phyloP scores from a whole-genome alignment of 2,329 filamentous ascomycete genomes.

The Malbranchea cinnamomea region DNA sequence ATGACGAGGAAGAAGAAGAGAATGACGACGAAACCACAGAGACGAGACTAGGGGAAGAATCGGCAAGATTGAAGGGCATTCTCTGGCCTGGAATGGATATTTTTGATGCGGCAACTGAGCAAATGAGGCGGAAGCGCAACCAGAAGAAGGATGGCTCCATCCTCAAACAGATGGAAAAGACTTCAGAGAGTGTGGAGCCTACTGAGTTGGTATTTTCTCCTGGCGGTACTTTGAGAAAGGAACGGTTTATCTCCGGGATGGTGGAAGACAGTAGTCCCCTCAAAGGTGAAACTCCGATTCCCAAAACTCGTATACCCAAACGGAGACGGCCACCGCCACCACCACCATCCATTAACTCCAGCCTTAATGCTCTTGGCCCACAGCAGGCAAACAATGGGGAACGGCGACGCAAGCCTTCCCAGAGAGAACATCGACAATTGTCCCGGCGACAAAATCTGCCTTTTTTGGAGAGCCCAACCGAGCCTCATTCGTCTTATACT shows the following conservation, averaged over 20 bases:
- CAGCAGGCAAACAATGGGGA: constrained; percentile 16
- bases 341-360: constrained; percentile 19
- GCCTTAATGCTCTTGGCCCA: constrained; percentile 13
- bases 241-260: constrained; percentile 33
- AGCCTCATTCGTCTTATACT: constrained; percentile 10
- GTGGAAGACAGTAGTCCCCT: constrained; percentile 33
- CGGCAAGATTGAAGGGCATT: constrained; percentile 31
- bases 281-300: constrained; percentile 30
- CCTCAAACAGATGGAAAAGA: constrained; percentile 31
- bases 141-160: constrained; percentile 35
- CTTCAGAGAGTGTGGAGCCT: constrained; percentile 30
- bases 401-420: too few relatives aligned
- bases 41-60: constrained; percentile 17
- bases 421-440: too few relatives aligned
- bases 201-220: constrained; percentile 34
- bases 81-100: constrained; percentile 38
- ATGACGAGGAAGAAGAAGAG: constrained; percentile 10
- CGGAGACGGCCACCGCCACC: constrained; percentile 16
- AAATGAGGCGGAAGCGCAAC: constrained; percentile 35
- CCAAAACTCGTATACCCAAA: constrained; percentile 20
- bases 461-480: constrained; percentile 12
- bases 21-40: constrained; percentile 13
- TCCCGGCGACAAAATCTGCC: constrained; percentile 12
- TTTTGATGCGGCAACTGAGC: constrained; percentile 35
- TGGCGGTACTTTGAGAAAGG: constrained; percentile 26